Percentiles rank a stretch among this genome's conserved stretches.
Conservation (phyloP, 352 stramenopile genomes). For the Pythium phragmitis region DNA sequence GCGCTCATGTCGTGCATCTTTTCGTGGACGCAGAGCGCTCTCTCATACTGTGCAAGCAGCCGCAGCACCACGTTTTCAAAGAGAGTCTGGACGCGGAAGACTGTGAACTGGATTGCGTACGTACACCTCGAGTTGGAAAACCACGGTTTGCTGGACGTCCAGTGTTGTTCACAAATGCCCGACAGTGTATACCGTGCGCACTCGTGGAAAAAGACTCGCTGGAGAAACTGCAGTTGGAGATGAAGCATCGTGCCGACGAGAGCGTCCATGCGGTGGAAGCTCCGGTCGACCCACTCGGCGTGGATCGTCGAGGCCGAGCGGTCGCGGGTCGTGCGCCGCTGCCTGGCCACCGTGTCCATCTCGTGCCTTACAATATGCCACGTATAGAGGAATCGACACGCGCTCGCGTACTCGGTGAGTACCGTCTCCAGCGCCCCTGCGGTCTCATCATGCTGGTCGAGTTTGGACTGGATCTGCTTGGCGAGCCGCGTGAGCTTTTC, state of each 20-base stretch:
- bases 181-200: constrained; percentile 42
- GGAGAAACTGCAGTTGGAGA: constrained; percentile 48
- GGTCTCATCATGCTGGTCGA: constrained; percentile 28
- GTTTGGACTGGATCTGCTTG: constrained; percentile 29
- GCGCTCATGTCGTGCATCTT: constrained; percentile 54
- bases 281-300: constrained; percentile 61
- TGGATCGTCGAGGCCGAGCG: constrained; percentile 37
- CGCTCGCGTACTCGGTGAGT: constrained; percentile 57
- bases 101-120: constrained; percentile 54
- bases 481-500: constrained; percentile 57
- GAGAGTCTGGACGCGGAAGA: constrained; percentile 48
- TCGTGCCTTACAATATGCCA: constrained; percentile 66
- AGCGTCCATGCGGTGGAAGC: constrained; percentile 58
- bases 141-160: constrained; percentile 53
- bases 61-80: constrained; percentile 42
- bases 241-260: constrained; percentile 52
- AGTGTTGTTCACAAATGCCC: constrained; percentile 58
- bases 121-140: constrained; percentile 60
- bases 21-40: constrained; percentile 57
- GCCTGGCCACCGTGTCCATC: constrained; percentile 43
- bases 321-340: constrained; percentile 30
- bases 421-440: constrained; percentile 40
- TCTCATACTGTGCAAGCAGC: constrained; percentile 48
- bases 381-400: constrained; percentile 54
- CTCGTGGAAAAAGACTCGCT: constrained; percentile 64